Conservation (phyloP, 495 filamentous ascomycete species). For the Acidomyces sp. region DNA sequence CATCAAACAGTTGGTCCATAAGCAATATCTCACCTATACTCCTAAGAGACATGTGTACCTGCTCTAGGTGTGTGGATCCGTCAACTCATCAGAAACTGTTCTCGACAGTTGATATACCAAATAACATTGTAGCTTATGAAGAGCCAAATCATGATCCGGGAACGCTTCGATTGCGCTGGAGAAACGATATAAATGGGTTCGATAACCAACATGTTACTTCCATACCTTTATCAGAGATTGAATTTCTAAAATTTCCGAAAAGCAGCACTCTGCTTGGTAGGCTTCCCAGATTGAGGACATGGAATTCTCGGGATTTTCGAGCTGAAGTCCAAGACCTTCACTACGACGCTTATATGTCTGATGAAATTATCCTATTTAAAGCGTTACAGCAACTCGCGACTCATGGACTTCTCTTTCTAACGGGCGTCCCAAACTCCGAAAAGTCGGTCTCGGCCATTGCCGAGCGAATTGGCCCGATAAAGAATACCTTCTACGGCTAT, state of each 20-base stretch:
- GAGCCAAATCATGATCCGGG: slow-evolving; percentile 27
- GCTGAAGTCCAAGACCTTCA: slow-evolving; percentile 38
- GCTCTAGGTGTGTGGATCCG: slow-evolving; percentile 56
- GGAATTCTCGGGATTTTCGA: slow-evolving; percentile 32
- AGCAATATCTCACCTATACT: slow-evolving; percentile 29
- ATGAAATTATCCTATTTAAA: slow-evolving; percentile 37
- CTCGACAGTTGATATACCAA: slow-evolving; percentile 56
- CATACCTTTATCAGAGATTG: too few species aligned
- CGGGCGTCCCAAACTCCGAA: slow-evolving; percentile 51
- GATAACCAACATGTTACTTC: slow-evolving; percentile 37
- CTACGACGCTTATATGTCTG: slow-evolving; percentile 57
- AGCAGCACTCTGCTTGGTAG: too few species aligned
- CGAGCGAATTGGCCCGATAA: slow-evolving; percentile 55
- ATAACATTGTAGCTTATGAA: slow-evolving; percentile 32
- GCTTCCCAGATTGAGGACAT: too few species aligned
- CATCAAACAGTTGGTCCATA: not conserved
- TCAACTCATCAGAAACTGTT: slow-evolving; percentile 75
- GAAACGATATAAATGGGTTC: slow-evolving; percentile 41
- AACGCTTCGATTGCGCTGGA: slow-evolving; percentile 46
- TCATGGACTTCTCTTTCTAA: slow-evolving; percentile 61
- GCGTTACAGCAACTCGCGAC: slow-evolving; percentile 41
- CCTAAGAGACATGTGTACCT: slow-evolving; percentile 68
- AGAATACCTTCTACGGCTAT: slow-evolving; percentile 73
- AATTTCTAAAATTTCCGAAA: too few species aligned
- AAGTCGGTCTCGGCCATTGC: slow-evolving; percentile 52